Base-by-base conservation (phyloP, 257 asterid genomes). In the Ophiorrhiza pumila region DNA sequence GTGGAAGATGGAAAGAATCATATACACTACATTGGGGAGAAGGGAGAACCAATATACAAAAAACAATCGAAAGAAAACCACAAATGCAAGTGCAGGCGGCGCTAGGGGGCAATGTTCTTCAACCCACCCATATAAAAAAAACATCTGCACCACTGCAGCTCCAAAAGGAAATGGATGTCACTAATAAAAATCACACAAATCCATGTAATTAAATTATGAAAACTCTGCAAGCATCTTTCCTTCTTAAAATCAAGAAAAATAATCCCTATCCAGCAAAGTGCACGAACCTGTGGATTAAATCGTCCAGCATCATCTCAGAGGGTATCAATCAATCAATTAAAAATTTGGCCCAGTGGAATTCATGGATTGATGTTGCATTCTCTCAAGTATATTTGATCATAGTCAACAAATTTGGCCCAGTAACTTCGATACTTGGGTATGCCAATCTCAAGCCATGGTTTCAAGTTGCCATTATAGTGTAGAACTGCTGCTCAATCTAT, bases 381-480 rank as follows among this genome's bases (percentile, higher is more conserved):
- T 58, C 94, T 83, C 86, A 93, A 53, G 82, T 89, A 93, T n/a
- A 74, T 32, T 64, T 80, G 88, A 59, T 89, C 95, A 53, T 88
- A 88, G 69, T 93, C 91, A 25, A 91, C 87, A 66, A 53, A 93
- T 64, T 84, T 89, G 4, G 91, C 73, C 97, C 97, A 93, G 72
- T 85, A 84, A 84, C 64, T 87, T 52, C 91, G 75, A 77, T 85
- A 91, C 85, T 90, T 91, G 3, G 97, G 92, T 74, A 93, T 83
- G 74, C 88, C 92, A 49, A 93, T 88, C 86, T 93, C 98, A 22
- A 93, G 96, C 97, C 97, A 93, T 6, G 97, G 98, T 80, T 93
- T 93, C 90, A 91, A 75, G 87, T 93, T 89, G 25, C 97, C 97
- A 2, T 91, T 93, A 57, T 88, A 91, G 77, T 93, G 98, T 80